Base-by-base conservation (phyloP, 2,329 filamentous ascomycete genomes). In the Nemania sp. region DNA sequence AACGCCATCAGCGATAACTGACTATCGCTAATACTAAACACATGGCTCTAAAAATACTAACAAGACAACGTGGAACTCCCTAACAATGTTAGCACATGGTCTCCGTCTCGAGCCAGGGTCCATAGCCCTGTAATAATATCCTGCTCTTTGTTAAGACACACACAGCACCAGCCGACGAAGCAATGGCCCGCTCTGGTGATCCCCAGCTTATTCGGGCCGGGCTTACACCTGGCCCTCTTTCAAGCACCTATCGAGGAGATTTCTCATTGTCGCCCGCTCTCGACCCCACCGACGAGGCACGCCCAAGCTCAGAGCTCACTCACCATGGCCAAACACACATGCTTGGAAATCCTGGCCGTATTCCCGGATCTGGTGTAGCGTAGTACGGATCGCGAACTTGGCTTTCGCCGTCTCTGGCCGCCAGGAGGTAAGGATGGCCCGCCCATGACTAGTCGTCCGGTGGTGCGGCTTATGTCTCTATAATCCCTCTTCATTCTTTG, bases 151-250 rank as follows among this genome's bases (percentile, higher is more conserved):
- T n/a, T n/a, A 14, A 22, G 9, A 53, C 31, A 45, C 9, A 31
- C 9, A 14, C n/a, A 31, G 28, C 28, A 14, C n/a, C 19, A 33
- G 51, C 37, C 19, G 28, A 31, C 19, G 42, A 49, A 31, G 47
- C 46, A 45, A 37, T 43, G 40, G 26, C 39, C 52, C 39, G 55
- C 44, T 31, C 19, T 23, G 15, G 12, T 36, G 52, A 41, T 49
- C 49, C 8, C 42, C 36, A 52, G 45, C 46, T 45, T 42, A 19
- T 41, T 54, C 43, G 52, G 52, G 49, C 43, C 51, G 37, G 43
- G 42, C 14, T 40, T 28, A 42, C 37, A 33, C 34, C 17, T 56
- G 31, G 17, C 39, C 7, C 22, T 23, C 34, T 46, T 28, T 33
- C 15, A 20, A 47, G 31, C 20, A 8, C 33, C 14, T 6, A 33